Base-by-base conservation (phyloP, 257 asterid species). In the Solanum clarkiae region DNA sequence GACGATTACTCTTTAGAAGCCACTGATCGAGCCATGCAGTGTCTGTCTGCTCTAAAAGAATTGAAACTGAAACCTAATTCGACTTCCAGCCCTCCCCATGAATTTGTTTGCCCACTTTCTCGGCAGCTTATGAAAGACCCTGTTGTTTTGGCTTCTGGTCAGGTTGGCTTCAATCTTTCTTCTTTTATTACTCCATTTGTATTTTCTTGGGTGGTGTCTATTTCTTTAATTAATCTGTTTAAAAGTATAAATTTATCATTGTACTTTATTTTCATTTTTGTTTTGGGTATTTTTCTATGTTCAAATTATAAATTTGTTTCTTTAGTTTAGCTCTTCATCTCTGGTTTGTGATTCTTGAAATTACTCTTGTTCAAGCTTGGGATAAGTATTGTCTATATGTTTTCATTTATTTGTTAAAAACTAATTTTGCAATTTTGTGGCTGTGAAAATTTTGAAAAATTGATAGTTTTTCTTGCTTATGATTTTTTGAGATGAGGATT, bases 81-180 rank as follows among this genome's bases (percentile, higher is more conserved):
- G 42, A 12, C 81, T 29, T 32, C 86, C 51, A 29, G 16, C 49
- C 84, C 88, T 6, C 95, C 95, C 20, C 69, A 47, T 10, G 93
- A 90, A 86, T 89, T 91, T 72, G 63, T 49, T 63, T 93, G 95
- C 70, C 92, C 97, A 11, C 81, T 93, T 69, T 91, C 95, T 75
- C 91, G 87, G 57, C 45, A 82, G 63, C 70, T 92, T 72, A 91
- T 93, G 93, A 84, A 77, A 8, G 90, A 93, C 42, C 95, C 97
- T 85, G 97, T 93, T 84, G 89, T 90, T 15, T 54, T 90, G 22
- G 90, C 92, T 32, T 87, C 97, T 81, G 95, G 94, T 56, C 92
- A 75, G 95, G 97, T 93, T 69, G n/a, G 88, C 11, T 81, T 54
- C 42, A n/a, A 53, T 17, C 75, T 68, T 70, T 36, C 22, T 68